Evolutionary conservation across 176 grass and related monocot genomes (phyloP), one percentile per base, ranked within the genome.

Genomic region (Ampelocalamus luodianensis): DNA sequence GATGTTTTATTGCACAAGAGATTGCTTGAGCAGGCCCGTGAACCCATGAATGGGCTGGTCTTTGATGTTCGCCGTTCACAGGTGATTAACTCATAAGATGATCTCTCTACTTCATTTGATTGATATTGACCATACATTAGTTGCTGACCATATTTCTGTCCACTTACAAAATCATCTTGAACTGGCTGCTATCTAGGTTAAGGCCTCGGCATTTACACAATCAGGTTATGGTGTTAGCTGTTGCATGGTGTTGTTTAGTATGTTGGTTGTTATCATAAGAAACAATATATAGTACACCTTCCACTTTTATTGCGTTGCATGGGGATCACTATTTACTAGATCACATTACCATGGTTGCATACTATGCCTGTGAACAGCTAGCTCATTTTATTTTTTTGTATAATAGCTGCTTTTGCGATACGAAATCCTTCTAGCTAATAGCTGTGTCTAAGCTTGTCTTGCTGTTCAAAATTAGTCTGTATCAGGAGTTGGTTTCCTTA

Each of bases 1-100:
- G 94, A 97, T 83, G 88, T 97, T 56, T 82, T 97, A 76, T 87
- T 90, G 65, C 94, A 97, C 91, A 92, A 92, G 83, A 87, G 74
- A 86, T 91, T 97, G 86, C 86, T 97, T 40, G 90, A 97, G 20
- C 83, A 92, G 69, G 94, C 94, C 40, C 86, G 67, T 63, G 86
- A 92, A 82, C 94, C 90, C 59, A 80, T 84, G 81, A 92, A 89
- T 82, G 89, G 92, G 72, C 90, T 93, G 58, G 94, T 90, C 50
- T 90, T 97, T 87, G 88, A 93, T 59, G 86, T 97, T 58, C 92
- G 55, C 22, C 65, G 67, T 78, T 87, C 93, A 54, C 90, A 94
- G 94, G 94, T 94, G 60, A 86, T 62, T 80, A 80, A 50, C 62
- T 65, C 22, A 39, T 63, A 50, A 38, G 40, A 61, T 64, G 37